Evolutionary conservation across 2,329 filamentous ascomycete genomes (phyloP).

Genomic region (Salinomyces thailandicus): DNA sequence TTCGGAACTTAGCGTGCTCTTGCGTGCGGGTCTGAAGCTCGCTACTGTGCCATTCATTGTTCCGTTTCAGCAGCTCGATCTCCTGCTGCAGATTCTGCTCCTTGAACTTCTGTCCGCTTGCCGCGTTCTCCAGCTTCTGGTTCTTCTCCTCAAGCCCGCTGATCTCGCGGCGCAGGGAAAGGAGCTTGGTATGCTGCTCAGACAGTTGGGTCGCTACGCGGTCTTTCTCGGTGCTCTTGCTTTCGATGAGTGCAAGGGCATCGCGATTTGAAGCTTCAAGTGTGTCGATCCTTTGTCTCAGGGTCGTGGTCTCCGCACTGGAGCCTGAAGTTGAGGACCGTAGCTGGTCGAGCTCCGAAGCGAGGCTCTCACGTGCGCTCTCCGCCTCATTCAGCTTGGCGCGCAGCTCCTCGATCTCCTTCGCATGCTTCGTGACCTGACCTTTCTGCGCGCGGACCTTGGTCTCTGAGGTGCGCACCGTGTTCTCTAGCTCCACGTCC

Average conservation of each 20-base stretch:
- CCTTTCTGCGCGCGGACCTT: conserved; percentile 72
- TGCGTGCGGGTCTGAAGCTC: conserved; percentile 84
- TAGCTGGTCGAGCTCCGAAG: conserved; percentile 70
- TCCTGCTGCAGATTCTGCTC: conserved; percentile 87
- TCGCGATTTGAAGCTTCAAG: conserved; percentile 90
- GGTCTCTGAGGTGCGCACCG: conserved; percentile 70
- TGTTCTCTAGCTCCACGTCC: conserved; percentile 89
- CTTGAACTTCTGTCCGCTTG: conserved; percentile 74
- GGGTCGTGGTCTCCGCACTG: conserved; percentile 60
- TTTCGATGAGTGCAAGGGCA: conserved; percentile 76
- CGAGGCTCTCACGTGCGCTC: conserved; percentile 60
- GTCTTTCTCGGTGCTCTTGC: conserved; percentile 79
- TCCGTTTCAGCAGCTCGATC: conserved; percentile 75
- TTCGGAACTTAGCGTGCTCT: conserved; percentile 81
- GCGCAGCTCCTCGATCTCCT: conserved; percentile 71
- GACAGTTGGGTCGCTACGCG: conserved; percentile 77
- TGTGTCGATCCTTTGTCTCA: conserved; percentile 73
- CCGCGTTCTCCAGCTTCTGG: conserved; percentile 69
- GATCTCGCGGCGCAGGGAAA: conserved; percentile 74
- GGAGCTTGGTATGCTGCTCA: conserved; percentile 76
- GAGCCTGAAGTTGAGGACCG: conserved; percentile 65
- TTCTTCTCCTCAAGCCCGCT: conserved; percentile 71
- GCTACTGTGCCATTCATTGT: conserved; percentile 84
- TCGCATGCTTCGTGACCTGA: conserved; percentile 70
- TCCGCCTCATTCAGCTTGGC: conserved; percentile 77